Percentiles rank a stretch among this genome's conserved stretches.
Conservation (phyloP, 2,329 filamentous ascomycete species). For the Monosporascus sp. region DNA sequence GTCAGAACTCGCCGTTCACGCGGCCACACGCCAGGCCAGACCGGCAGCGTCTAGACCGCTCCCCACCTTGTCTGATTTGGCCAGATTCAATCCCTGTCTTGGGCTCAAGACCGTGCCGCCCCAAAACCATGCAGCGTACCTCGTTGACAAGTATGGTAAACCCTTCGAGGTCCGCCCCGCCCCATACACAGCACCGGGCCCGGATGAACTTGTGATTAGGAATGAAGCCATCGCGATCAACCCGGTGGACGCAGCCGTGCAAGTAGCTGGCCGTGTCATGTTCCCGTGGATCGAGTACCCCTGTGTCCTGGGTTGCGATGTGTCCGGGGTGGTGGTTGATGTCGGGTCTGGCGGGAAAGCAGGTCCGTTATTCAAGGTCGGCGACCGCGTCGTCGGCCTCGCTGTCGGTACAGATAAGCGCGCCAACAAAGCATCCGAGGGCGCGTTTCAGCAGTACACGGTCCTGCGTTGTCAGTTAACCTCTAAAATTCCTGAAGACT, state of each 20-base stretch:
- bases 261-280: slow-evolving; percentile 33
- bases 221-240: slow-evolving; percentile 36
- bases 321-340: slow-evolving; percentile 23
- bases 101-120: slow-evolving; percentile 22
- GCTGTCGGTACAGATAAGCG: background rate
- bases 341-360: slow-evolving; percentile 1
- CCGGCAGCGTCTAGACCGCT: no score
- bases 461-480: slow-evolving; percentile 1
- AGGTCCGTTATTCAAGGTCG: slow-evolving; percentile 1
- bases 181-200: slow-evolving; percentile 28
- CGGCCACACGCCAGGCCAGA: no score
- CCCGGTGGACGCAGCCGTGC: slow-evolving; percentile 35
- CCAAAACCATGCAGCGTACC: slow-evolving; percentile 14
- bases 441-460: slow-evolving; percentile 6
- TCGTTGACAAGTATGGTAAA: background rate
- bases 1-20: no score
- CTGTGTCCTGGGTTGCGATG: slow-evolving; percentile 16
- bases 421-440: slow-evolving; percentile 1
- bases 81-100: slow-evolving; percentile 20
- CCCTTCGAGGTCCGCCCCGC: slow-evolving; percentile 31
- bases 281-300: slow-evolving; percentile 34
- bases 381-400: slow-evolving; percentile 4
- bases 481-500: background rate
- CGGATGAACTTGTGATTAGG: slow-evolving; percentile 33
- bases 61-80: background rate